phyloP scores from a whole-genome alignment of 345 rosid genomes.

The Lenwebbia sp. region DNA sequence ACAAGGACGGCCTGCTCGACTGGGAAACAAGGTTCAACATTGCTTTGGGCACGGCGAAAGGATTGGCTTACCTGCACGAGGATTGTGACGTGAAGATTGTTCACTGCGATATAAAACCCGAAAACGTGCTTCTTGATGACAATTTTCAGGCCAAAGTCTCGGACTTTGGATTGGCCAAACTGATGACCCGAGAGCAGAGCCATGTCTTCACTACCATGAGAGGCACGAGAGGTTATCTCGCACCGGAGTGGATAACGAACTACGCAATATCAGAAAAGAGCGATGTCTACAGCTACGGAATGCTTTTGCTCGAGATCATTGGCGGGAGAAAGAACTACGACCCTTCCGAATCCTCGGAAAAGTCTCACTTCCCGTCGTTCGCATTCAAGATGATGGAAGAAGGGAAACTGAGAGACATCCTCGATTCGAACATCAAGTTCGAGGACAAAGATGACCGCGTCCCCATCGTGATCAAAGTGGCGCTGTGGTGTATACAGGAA shows the following conservation, averaged over 20 bases:
- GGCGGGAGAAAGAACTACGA: slow-evolving; percentile 83
- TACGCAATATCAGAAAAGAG: slow-evolving; percentile 89
- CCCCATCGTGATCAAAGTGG: slow-evolving; percentile 43
- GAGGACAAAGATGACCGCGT: slow-evolving; percentile 43
- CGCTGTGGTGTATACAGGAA: slow-evolving; percentile 93
- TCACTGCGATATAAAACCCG: slow-evolving; percentile 94
- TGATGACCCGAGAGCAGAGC: slow-evolving; percentile 89
- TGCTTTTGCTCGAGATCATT: slow-evolving; percentile 78
- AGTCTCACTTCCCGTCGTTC: slow-evolving; percentile 71
- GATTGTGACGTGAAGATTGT: slow-evolving; percentile 76
- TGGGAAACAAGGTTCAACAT: slow-evolving; percentile 83
- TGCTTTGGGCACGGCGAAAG: slow-evolving; percentile 88
- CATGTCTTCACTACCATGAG: slow-evolving; percentile 85
- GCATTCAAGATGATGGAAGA: slow-evolving; percentile 91
- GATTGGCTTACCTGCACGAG: slow-evolving; percentile 93
- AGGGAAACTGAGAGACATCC: slow-evolving; percentile 56
- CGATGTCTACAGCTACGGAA: slow-evolving; percentile 92
- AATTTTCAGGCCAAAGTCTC: slow-evolving; percentile 79
- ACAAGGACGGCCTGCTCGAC: slow-evolving; percentile 35
- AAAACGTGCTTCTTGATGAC: slow-evolving; percentile 78
- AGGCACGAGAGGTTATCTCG: slow-evolving; percentile 90
- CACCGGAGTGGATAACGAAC: slow-evolving; percentile 94
- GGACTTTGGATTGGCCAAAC: slow-evolving; percentile 92
- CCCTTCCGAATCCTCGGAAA: slow-evolving; percentile 52
- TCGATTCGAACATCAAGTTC: slow-evolving; percentile 40